Percentiles rank a stretch among this genome's conserved stretches.
phyloP scores from a whole-genome alignment of 495 filamentous ascomycete species.

The Podospora sp. region DNA sequence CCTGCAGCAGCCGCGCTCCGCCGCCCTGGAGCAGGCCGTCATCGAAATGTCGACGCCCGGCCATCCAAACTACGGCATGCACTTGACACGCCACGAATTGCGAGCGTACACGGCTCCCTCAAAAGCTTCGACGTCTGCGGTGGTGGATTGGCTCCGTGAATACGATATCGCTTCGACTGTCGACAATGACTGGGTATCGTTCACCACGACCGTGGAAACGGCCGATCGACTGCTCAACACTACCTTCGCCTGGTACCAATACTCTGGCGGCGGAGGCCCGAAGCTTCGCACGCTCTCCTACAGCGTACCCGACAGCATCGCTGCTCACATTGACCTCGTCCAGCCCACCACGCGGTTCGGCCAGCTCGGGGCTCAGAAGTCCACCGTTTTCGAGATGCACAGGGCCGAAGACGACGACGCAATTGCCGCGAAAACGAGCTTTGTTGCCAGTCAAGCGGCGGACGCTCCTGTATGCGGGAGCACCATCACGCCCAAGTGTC shows the following conservation, averaged over 20 bases:
- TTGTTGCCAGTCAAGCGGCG: conserved; percentile 36
- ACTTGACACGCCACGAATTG: conserved; percentile 55
- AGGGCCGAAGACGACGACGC: conserved; percentile 16
- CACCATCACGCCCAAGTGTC: conserved; percentile 60
- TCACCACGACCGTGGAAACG: conserved; percentile 49
- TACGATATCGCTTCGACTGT: conserved; percentile 52
- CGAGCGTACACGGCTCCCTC: conserved; percentile 56
- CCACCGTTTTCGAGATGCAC: conserved; percentile 35
- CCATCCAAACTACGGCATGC: conserved; percentile 57
- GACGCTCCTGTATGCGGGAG: conserved; percentile 40
- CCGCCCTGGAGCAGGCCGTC: conserved; percentile 57
- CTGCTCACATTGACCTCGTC: conserved; percentile 62
- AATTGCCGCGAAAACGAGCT: conserved; percentile 4
- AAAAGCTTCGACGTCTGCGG: conserved; percentile 42
- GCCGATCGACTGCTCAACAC: conserved; percentile 54
- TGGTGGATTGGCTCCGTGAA: conserved; percentile 52
- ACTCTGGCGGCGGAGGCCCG: conserved; percentile 40
- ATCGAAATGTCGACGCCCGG: conserved; percentile 60
- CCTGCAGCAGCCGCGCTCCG: conserved; percentile 43
- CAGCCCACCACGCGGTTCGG: conserved; percentile 71
- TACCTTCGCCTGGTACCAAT: conserved; percentile 45
- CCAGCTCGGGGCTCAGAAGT: conserved; percentile 32
- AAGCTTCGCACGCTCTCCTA: conserved; percentile 62
- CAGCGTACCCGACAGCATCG: conserved; percentile 62
- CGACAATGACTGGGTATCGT: conserved; percentile 52